Evolutionary conservation across 306 rosid species (phyloP).

Genomic region (Albizia julibrissin): DNA sequence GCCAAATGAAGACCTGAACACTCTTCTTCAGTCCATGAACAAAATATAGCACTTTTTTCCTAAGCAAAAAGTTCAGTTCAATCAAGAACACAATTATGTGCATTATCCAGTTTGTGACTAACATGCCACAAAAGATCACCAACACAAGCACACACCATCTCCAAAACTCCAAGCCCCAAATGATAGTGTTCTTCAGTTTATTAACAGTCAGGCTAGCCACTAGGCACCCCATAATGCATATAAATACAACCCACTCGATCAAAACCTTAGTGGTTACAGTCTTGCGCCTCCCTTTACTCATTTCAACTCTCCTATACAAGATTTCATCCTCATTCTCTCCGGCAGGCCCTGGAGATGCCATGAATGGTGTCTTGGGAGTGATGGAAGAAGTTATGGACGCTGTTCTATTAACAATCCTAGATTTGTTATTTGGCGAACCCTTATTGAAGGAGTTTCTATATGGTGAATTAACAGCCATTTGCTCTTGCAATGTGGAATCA

Average conservation of each 20-base stretch:
- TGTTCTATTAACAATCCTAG: conserved; percentile 35
- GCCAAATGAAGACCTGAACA: conserved; percentile 81
- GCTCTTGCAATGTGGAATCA: conserved; percentile 40
- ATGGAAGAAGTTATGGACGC: conserved; percentile 47
- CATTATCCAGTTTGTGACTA: conserved; percentile 76
- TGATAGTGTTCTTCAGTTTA: conserved; percentile 17
- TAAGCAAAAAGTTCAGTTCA: conserved; percentile 79
- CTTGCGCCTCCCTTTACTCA: conserved; percentile 51
- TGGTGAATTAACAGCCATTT: conserved; percentile 49
- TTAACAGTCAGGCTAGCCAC: conserved; percentile 59
- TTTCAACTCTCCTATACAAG: conserved; percentile 60
- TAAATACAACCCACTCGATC: conserved; percentile 49
- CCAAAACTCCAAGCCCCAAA: conserved; percentile 80
- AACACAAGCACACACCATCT: conserved; percentile 81
- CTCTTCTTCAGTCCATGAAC: conserved; percentile 90
- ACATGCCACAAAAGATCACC: conserved; percentile 81
- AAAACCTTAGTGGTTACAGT: conserved; percentile 48
- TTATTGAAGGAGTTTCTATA: conserved; percentile 42
- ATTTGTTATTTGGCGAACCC: conserved; percentile 16
- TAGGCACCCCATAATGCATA: conserved; percentile 49
- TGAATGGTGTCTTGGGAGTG: conserved; percentile 47
- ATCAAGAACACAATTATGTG: conserved; percentile 72
- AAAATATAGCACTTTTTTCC: conserved; percentile 86
- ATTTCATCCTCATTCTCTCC: conserved; percentile 68
- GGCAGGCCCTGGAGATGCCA: conserved; percentile 31